Evolutionary conservation across 371 early-diverging fungal genomes (phyloP).

Genomic region (Lichtheimia ornata): DNA sequence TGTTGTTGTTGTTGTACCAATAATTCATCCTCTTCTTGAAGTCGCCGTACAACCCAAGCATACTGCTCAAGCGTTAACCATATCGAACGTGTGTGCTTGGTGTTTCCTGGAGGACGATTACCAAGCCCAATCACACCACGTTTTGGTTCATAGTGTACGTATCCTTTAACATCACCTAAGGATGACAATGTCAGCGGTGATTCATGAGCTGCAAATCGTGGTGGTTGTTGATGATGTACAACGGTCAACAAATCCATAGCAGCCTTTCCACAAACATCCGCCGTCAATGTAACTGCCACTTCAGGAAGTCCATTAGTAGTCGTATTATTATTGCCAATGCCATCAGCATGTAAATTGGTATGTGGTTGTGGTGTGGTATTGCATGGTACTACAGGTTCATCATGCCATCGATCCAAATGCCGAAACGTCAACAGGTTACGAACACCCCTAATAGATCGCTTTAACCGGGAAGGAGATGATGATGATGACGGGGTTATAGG

Average conservation of each 20-base stretch:
- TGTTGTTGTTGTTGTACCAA: too few species aligned
- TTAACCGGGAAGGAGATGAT: constrained; percentile 5
- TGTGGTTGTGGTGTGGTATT: background rate
- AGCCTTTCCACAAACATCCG: constrained; percentile 17
- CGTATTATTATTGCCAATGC: background rate
- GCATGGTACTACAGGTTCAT: too few species aligned
- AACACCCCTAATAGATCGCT: constrained; percentile 8
- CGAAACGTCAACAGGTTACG: constrained; percentile 7
- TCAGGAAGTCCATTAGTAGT: background rate
- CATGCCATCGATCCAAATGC: background rate
- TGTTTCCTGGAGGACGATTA: constrained; percentile 20
- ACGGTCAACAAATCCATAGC: constrained; percentile 17
- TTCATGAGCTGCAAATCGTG: background rate
- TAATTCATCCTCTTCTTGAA: constrained; percentile 25
- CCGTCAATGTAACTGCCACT: constrained; percentile 32
- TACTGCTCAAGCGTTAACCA: constrained; percentile 36
- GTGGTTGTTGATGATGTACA: constrained; percentile 12
- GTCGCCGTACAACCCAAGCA: constrained; percentile 39
- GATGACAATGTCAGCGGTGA: background rate
- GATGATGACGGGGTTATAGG: background rate
- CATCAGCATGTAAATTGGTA: background rate
- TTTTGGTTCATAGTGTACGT: constrained; percentile 40
- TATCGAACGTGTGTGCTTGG: constrained; percentile 23
- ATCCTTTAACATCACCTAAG: constrained; percentile 16
- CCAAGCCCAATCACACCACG: constrained; percentile 28